Percentiles rank a stretch among this genome's conserved stretches.
Evolutionary conservation across 2,329 filamentous ascomycete genomes (phyloP).

Genomic region (Neospermospora avenae): DNA sequence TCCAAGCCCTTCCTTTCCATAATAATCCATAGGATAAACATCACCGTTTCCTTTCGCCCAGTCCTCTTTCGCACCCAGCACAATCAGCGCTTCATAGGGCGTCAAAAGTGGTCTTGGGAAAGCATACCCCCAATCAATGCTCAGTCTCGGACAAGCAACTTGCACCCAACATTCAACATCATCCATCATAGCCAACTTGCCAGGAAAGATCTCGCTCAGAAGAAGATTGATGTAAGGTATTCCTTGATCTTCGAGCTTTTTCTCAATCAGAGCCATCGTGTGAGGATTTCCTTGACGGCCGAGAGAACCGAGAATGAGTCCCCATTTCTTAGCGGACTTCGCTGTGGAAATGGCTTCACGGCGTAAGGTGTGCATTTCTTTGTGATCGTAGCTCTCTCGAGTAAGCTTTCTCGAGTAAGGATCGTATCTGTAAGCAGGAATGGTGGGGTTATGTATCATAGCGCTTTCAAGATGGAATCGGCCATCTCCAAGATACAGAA

Average conservation of each 20-base stretch:
- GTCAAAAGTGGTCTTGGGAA: slow-evolving; percentile 86
- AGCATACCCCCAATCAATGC: slow-evolving; percentile 98
- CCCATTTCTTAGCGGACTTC: slow-evolving; percentile 81
- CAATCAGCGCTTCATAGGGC: slow-evolving; percentile 91
- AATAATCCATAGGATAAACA: slow-evolving; percentile 97
- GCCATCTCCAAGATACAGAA: slow-evolving; percentile 88
- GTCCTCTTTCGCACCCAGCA: slow-evolving; percentile 74
- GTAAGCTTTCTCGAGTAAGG: slow-evolving; percentile 92
- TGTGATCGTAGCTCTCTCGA: slow-evolving; percentile 86
- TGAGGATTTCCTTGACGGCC: slow-evolving; percentile 95
- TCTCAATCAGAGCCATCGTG: slow-evolving; percentile 83
- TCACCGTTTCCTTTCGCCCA: slow-evolving; percentile 61
- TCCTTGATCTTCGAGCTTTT: slow-evolving; percentile 64
- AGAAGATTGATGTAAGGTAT: slow-evolving; percentile 83
- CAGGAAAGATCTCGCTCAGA: slow-evolving; percentile 93
- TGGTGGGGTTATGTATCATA: slow-evolving; percentile 94
- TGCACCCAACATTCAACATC: slow-evolving; percentile 99
- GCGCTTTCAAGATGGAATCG: slow-evolving; percentile 96
- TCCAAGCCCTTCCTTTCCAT: slow-evolving; percentile 85
- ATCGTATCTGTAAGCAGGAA: slow-evolving; percentile 94
- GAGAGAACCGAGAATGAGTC: slow-evolving; percentile 87
- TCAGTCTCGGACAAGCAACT: slow-evolving; percentile 92
- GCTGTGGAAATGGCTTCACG: slow-evolving; percentile 73
- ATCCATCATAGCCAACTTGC: slow-evolving; percentile 87
- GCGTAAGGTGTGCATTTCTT: slow-evolving; percentile 82